Evolutionary conservation across 805 yeast species (phyloP), one percentile per base, ranked within the genome.

Genomic region (Monosporozyma aquatica): DNA sequence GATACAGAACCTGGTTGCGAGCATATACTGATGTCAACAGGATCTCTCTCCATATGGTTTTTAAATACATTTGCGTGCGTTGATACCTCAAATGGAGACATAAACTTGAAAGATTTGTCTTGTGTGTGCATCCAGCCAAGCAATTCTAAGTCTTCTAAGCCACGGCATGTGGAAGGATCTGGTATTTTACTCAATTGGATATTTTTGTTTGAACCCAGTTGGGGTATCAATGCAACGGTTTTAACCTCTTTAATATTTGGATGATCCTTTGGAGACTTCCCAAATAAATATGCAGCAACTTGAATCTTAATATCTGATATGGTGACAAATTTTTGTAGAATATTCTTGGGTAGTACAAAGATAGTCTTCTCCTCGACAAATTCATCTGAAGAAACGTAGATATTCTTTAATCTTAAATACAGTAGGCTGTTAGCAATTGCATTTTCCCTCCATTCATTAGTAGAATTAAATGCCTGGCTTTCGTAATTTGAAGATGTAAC

Each of bases 51-150:
- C 40, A 61, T 67, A 11, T 56, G 54, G 11, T 63, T 59, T 2
- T 59, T 52, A 15, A 71, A 66, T 25, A 68, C 45, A 21, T 67
- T 56, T 5, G 70, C 48, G 43, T 79, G 82, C 0, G 77, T 72
- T 2, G 82, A 71, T 13, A 86, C 75, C 49, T 90, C 97, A 27
- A 71, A 64, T 0, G 95, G 78, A 5, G 82, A 67, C 66, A 89
- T 72, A 40, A 70, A 68, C 38, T 74, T 73, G 5, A 71, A 49
- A 29, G 84, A 95, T 15, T 74, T 75, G 1, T 82, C 71, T 58
- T 82, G 87, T 0, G 97, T 85, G 58, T 90, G 97, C n/a, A 92
- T 74, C 95, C 96, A 85, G 1, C 98, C 98, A 14, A 92, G 61
- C 5, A 92, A 74, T 54, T 87, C 89, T 27, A 86, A 59, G 1